Base-by-base conservation (phyloP, 495 filamentous ascomycete genomes). In the Daldinia caldariorum region DNA sequence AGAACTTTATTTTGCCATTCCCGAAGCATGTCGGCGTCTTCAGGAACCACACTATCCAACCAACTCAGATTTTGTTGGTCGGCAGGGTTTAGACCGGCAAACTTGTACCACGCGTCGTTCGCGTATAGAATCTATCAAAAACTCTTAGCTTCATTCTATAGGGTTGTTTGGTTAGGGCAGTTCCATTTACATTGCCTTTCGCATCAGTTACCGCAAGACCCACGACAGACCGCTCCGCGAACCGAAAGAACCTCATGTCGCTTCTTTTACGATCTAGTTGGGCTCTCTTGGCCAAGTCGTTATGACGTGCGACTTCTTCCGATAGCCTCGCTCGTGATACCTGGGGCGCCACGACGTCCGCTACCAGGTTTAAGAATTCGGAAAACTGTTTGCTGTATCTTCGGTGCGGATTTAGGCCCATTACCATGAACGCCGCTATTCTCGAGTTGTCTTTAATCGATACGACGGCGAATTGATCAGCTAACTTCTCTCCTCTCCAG, bases 321-420 rank as follows among this genome's bases (percentile, higher is more conserved):
- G 70, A 69, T 38, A 69, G 32, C 12, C 70, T 56, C 8, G 66
- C 61, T 14, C 70, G 61, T 4, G 66, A 66, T 56, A 73, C 39
- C 37, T 73, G 70, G 2, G 70, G 54, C 14, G 60, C 47, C 1
- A 58, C 56, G 14, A 66, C 41, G n/a, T 66, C 61, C 18, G 61
- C 61, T 16, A 73, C 47, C 14, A 69, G 49, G 12, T 70, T 57
- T 0, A 73, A 47, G 57, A 73, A 73, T n/a, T 66, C 70, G 50
- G 58, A 61, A 38, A 65, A 85, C 37, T 79, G 79, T 8, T 71
- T 66, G 63, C 79, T 79, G 65, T 79, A 85, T 7, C 75, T 73
- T 55, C 80, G 64, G 10, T 80, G 76, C 6, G 83, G 82, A 57
- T 82, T 84, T 3, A 85, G 50, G 10, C 81, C 83, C 2, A 83